phyloP scores from a whole-genome alignment of 768 basidiomycete species.

The Fomitopsis serialis region DNA sequence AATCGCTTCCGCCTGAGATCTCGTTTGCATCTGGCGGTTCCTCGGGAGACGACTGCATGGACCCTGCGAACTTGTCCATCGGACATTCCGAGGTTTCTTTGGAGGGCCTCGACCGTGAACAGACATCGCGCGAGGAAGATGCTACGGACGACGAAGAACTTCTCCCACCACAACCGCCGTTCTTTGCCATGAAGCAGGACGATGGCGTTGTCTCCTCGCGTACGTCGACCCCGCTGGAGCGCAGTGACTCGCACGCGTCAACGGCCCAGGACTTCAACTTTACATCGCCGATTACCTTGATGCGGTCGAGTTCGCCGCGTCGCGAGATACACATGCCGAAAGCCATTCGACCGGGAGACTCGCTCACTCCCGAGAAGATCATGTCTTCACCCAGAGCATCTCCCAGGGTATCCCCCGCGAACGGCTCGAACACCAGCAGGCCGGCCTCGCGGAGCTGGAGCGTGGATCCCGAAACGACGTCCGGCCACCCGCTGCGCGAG shows the following conservation, averaged over 20 bases:
- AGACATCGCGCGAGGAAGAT: constrained; percentile 6
- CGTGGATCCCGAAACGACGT: too few relatives aligned
- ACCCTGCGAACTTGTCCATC: constrained; percentile 20
- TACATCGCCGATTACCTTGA: not conserved
- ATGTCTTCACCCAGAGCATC: not conserved
- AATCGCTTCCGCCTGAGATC: constrained; percentile 17
- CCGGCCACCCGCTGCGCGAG: too few relatives aligned
- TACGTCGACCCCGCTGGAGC: not conserved
- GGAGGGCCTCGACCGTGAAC: constrained; percentile 28
- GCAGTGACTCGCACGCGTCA: not conserved
- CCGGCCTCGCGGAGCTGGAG: too few relatives aligned
- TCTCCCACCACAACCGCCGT: not conserved
- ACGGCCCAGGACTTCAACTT: not conserved
- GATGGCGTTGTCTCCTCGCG: not conserved
- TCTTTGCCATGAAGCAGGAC: not conserved
- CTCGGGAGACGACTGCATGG: constrained; percentile 6
- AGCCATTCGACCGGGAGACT: not conserved
- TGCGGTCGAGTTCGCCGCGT: not conserved
- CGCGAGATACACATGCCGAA: not conserved
- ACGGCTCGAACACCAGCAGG: not conserved
- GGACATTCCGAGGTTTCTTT: constrained; percentile 32
- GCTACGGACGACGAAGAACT: not conserved
- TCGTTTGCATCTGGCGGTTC: constrained; percentile 20
- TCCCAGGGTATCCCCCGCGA: not conserved
- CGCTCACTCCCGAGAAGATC: not conserved